These are phyloP conservation scores for Brassica hybrid DNA, from an alignment of 441 rosid genomes.

Conservation along the genomic window DNA sequence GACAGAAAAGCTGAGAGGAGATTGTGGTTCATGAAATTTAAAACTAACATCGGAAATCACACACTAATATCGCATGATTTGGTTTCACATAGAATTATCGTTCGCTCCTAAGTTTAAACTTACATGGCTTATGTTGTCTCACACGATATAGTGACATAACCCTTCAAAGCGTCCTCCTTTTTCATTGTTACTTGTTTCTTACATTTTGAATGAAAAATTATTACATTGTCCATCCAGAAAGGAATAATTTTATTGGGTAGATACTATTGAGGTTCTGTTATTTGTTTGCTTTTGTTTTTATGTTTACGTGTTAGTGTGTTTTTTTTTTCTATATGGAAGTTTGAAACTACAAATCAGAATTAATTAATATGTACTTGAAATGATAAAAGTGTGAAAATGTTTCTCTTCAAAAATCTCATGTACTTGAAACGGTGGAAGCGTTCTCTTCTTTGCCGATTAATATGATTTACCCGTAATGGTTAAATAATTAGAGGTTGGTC, in stretches of 20 bases:
- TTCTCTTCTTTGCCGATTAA: too few relatives aligned
- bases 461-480: too few relatives aligned
- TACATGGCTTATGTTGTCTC: constrained; percentile 6
- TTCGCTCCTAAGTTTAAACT: not conserved
- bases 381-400: not conserved
- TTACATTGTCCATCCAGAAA: not conserved
- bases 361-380: not conserved
- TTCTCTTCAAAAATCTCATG: not conserved
- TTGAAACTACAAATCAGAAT: not conserved
- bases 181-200: constrained; percentile 2
- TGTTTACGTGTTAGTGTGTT: constrained; percentile 5
- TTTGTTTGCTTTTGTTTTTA: not conserved
- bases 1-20: constrained; percentile 18
- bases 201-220: not conserved
- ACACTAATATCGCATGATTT: not conserved
- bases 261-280: constrained; percentile 4
- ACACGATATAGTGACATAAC: constrained; percentile 1
- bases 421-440: not conserved
- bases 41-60: constrained; percentile 5
- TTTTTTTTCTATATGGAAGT: constrained; percentile 6
- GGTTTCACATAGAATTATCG: not conserved
- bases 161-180: constrained; percentile 3
- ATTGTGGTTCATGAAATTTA: constrained; percentile 17
- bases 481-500: too few relatives aligned
- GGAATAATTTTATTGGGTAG: not conserved